phyloP scores from a whole-genome alignment of 1,284 basidiomycete genomes.

The Tilletia caries region DNA sequence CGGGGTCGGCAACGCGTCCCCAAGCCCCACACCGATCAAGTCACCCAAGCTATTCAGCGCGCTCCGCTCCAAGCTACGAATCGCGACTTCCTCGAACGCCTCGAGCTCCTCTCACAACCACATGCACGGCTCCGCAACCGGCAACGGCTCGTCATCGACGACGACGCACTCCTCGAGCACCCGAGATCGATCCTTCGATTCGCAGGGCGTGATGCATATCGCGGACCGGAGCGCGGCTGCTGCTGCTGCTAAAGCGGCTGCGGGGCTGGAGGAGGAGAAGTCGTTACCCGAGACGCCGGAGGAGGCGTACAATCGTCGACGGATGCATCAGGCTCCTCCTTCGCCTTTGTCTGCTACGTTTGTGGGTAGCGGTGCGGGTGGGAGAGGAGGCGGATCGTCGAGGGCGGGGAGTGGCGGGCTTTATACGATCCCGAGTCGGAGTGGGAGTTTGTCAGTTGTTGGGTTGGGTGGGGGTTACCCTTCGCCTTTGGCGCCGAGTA shows the following conservation, averaged over 20 bases:
- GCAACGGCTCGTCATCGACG: no score
- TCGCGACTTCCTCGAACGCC: background rate
- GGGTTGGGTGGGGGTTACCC: no score
- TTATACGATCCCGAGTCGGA: background rate
- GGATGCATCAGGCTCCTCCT: background rate
- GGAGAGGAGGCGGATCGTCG: no score
- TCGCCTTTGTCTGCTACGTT: background rate
- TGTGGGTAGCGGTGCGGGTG: background rate
- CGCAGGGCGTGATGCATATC: conserved; percentile 8
- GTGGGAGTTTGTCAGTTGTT: background rate
- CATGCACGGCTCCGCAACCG: background rate
- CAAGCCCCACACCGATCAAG: background rate
- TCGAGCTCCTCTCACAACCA: background rate
- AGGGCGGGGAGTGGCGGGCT: background rate
- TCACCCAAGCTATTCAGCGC: conserved; percentile 1
- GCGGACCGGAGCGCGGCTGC: background rate
- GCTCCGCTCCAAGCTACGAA: background rate
- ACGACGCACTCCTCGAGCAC: background rate
- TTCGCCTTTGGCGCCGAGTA: no score
- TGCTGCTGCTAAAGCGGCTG: background rate
- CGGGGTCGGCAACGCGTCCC: background rate
- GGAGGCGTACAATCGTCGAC: conserved; percentile 1
- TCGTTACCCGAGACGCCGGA: background rate
- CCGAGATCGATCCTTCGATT: background rate
- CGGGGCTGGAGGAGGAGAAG: background rate